Evolutionary conservation across 2,329 filamentous ascomycete genomes (phyloP), one percentile per base, ranked within the genome.

Genomic region (Fusarium miscanthi): DNA sequence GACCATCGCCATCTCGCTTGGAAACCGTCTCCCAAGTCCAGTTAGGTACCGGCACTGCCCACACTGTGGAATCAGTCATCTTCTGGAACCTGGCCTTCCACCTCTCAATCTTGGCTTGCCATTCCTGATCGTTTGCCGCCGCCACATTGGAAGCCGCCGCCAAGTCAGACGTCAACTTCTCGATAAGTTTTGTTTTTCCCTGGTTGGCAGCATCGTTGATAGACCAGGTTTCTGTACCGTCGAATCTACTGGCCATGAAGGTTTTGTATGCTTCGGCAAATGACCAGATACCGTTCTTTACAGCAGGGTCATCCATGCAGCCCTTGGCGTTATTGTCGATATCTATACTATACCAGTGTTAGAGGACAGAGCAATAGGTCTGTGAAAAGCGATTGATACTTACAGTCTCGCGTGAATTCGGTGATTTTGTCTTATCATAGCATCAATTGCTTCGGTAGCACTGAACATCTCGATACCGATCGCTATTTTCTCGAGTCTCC

Each of bases 181-280:
- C 37, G 11, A 21, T 38, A 11, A 38, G 37, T 6, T 38, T 38
- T 6, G 37, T 13, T 19, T 38, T 38, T 19, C 37, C 37, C 6
- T 38, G 19, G 11, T 21, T 19, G 37, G 37, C 37, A 38, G 37
- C 37, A 19, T 21, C 19, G 37, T 38, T 38, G 37, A 38, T 38
- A 38, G 37, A 38, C 37, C 37, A 38, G 11, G 37, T 21, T 19
- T 38, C 37, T 3, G 19, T 21, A 10, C 37, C 37, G 37, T 38
- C 37, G 11, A 38, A 38, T 38, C 37, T 38, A 21, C 37, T 38
- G 12, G 37, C 37, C 37, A 38, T 38, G 11, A 38, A 38, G 13
- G 25, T 33, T 23, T 59, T 43, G 43, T 67, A 72, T 21, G 17
- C 17, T 6, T 49, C 56, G 5, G 69, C 69, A 5, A 72, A 72